These are phyloP conservation scores for Priceomyces carsonii DNA, from an alignment of 805 yeast species.

Conservation along the genomic window DNA sequence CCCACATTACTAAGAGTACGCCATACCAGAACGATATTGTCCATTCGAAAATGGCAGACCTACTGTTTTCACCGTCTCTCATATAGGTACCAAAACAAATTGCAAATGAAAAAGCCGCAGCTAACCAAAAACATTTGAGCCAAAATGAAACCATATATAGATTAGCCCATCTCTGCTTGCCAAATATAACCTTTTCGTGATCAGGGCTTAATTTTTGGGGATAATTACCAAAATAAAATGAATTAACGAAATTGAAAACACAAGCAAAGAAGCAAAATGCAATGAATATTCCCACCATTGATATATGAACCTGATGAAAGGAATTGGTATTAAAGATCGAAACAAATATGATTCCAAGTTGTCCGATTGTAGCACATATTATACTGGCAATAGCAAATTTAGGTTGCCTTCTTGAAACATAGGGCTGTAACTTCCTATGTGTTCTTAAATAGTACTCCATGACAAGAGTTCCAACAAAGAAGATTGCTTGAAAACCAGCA, in stretches of 20 bases:
- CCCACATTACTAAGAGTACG: conserved; percentile 57
- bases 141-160: conserved; percentile 49
- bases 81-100: conserved; percentile 58
- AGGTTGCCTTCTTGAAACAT: conserved; percentile 44
- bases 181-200: conserved; percentile 41
- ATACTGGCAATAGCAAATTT: conserved; percentile 42
- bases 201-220: conserved; percentile 38
- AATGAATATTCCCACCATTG: conserved; percentile 76
- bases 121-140: conserved; percentile 64
- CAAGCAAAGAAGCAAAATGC: conserved; percentile 58
- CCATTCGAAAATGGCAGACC: conserved; percentile 82
- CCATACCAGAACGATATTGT: conserved; percentile 84
- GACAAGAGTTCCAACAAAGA: conserved; percentile 62
- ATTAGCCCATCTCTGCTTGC: conserved; percentile 37
- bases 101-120: conserved; percentile 66
- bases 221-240: conserved; percentile 39
- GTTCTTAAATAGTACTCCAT: conserved; percentile 65
- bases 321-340: conserved; percentile 67
- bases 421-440: conserved; percentile 55
- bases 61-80: conserved; percentile 35
- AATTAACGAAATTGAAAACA: conserved; percentile 34
- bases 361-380: conserved; percentile 56
- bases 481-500: conserved; percentile 73
- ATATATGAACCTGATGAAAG: conserved; percentile 58
- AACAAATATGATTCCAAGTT: conserved; percentile 72